Base-by-base conservation (phyloP, 2,329 filamentous ascomycete genomes). In the Aspergillus spinulosporus region DNA sequence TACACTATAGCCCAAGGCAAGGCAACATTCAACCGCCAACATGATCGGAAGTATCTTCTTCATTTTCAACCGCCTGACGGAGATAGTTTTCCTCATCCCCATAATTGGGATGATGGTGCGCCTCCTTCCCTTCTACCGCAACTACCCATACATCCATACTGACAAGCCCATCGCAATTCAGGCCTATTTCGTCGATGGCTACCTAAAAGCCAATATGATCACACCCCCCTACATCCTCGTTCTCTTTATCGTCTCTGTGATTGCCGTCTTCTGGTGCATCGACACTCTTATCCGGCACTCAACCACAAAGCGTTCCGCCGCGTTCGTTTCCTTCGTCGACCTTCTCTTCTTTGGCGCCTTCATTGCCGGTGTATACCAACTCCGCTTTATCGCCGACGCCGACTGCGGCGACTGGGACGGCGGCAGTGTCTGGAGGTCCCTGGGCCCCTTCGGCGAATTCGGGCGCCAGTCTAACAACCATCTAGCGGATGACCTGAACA, bases 381-480 rank as follows among this genome's bases (percentile, higher is more conserved):
- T 87, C 45, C 80, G 84, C 57, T 77, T 77, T 56, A 84, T 86
- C 62, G 69, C 82, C 12, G 68, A 79, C 57, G 83, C 84, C 54
- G 81, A 91, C 78, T 97, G 93, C 81, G 76, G 83, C 14, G 74
- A 79, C 70, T 82, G 90, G 71, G 68, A 69, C 8, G 76, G 75
- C 50, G 74, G 77, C 47, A 67, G 74, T 21, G 85, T 85, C 72
- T 82, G 81, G 64, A 70, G 83, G 52, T 79, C 80, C 48, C 78
- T 92, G 43, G 88, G 88, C 9, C 77, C 82, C 9, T 83, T 90
- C 59, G 82, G 84, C 31, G 78, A 75, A 61, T 83, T 83, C 43
- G 79, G 79, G 11, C 60, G 65, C 5, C 63, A 74, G 34, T 79
- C 79, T 47, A 75, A 75, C 50, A 80, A 75, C 54, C 67, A 67